These are phyloP conservation scores for Cryptococcus sp. DNA, from an alignment of 1,284 basidiomycete species.

Conservation along the genomic window DNA sequence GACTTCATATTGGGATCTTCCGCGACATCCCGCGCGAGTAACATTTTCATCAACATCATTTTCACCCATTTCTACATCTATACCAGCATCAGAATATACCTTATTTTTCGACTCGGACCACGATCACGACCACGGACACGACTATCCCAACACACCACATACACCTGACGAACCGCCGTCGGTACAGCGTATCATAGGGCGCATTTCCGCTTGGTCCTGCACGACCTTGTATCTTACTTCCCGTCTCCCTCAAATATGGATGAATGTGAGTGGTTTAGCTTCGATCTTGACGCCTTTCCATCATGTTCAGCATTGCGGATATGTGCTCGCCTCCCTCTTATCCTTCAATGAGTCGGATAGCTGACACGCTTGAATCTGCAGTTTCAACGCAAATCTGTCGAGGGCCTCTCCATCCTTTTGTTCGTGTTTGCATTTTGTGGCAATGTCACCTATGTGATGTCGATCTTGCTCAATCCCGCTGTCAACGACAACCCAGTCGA, in stretches of 20 bases:
- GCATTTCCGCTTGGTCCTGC: constrained; percentile 88
- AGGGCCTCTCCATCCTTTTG: constrained; percentile 89
- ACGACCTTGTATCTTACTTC: constrained; percentile 88
- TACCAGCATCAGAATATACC: not conserved
- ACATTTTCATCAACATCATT: not conserved
- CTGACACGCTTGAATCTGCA: constrained; percentile 44
- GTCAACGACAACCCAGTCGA: constrained; percentile 33
- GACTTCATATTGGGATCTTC: not conserved
- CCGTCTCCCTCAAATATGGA: constrained; percentile 93
- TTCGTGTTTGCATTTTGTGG: constrained; percentile 90
- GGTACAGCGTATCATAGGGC: constrained; percentile 66
- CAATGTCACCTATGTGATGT: constrained; percentile 84
- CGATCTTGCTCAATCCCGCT: constrained; percentile 62
- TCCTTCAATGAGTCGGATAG: not conserved
- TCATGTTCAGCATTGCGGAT: not conserved
- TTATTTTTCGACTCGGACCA: not conserved
- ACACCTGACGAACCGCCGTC: constrained; percentile 27
- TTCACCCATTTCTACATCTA: not conserved
- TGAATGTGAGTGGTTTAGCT: constrained; percentile 70
- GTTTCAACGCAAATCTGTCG: constrained; percentile 87
- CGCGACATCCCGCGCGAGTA: not conserved
- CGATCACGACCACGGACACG: not conserved
- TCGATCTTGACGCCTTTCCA: not conserved
- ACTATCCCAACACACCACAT: constrained; percentile 2
- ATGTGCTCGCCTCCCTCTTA: not conserved